Evolutionary conservation across 208 protist species (phyloP), one percentile per base, ranked within the genome.

Genomic region (Angomonas ambiguus): DNA sequence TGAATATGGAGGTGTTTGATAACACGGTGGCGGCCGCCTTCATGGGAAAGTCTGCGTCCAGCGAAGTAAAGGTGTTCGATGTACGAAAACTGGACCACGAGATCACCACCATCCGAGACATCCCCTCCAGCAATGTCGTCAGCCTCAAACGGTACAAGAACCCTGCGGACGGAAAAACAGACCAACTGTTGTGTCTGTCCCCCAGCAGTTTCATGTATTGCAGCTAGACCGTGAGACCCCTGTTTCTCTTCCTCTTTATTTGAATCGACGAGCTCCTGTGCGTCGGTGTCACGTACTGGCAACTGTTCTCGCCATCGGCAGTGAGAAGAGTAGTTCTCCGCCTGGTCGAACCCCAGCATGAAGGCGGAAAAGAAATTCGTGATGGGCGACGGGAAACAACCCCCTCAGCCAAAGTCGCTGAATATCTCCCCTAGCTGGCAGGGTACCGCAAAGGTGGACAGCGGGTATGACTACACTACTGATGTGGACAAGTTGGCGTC

Each of bases 241-340:
- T 8, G 71, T 91, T 91, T 79, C 63, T 83, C 71, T 48, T 91
- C 85, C n/a, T 60, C 33, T 31, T 58, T 70, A 10, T 57, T 89
- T 53, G 87, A 91, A 18, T 83, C 79, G 55, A 62, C 72, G 38
- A 91, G 74, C 78, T 90, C 84, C 1, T 69, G 77, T 2, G 79
- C 91, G 41, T 72, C 85, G 25, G 80, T 96, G 34, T 92, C 87
- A 8, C 87, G 82, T 34, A 87, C 79, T 33, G 74, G 58, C 59
- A 91, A 86, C 79, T 92, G 90, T 65, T n/a, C 85, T 87, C 18
- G 90, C 83, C 35, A 83, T 96, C 34, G 90, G 90, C 28, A 96
- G 84, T 71, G 85, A 96, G 76, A 93, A 92, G 74, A 85, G 87
- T 22, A 76, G 80, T 91, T 93, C 67, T 79, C 86, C 55, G 80